Percentiles rank a stretch among this genome's conserved stretches.
phyloP scores from a whole-genome alignment of 2,329 filamentous ascomycete species.

The Cercospora janseana region DNA sequence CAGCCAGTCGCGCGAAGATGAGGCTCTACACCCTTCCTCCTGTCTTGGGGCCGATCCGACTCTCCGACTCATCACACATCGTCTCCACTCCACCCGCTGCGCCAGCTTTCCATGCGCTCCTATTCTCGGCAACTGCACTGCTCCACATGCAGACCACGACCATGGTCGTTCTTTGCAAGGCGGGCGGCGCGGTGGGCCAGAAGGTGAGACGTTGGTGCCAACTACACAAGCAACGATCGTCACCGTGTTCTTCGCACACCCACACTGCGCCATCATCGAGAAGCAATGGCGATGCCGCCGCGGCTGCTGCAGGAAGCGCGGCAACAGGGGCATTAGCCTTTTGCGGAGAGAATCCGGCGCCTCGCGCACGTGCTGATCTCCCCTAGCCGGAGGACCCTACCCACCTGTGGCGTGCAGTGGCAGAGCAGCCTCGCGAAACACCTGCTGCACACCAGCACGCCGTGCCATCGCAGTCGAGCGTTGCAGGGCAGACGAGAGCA shows the following conservation, averaged over 20 bases:
- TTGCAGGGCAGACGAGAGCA: too few species aligned
- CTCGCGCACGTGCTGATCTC: neutral
- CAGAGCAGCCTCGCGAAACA: constrained; percentile 3
- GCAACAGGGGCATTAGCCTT: constrained; percentile 7
- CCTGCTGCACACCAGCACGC: neutral
- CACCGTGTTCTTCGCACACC: constrained; percentile 2
- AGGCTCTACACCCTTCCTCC: neutral
- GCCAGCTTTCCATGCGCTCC: constrained; percentile 8
- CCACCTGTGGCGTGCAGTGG: neutral
- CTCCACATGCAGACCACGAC: too few species aligned
- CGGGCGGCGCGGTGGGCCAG: too few species aligned
- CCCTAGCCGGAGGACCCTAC: neutral
- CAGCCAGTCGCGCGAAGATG: neutral
- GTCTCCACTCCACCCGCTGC: neutral
- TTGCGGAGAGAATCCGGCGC: neutral
- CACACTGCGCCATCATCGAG: constrained; percentile 1
- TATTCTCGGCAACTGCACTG: too few species aligned
- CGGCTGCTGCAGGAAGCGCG: neutral
- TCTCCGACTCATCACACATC: neutral
- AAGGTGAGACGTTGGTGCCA: neutral
- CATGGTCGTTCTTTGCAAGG: too few species aligned
- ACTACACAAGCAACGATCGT: neutral
- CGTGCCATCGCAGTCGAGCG: neutral
- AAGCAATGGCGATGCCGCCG: neutral
- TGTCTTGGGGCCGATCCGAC: neutral